Evolutionary conservation across 768 basidiomycete genomes (phyloP), one percentile per base, ranked within the genome.

Genomic region (Lentinula raphanica): DNA sequence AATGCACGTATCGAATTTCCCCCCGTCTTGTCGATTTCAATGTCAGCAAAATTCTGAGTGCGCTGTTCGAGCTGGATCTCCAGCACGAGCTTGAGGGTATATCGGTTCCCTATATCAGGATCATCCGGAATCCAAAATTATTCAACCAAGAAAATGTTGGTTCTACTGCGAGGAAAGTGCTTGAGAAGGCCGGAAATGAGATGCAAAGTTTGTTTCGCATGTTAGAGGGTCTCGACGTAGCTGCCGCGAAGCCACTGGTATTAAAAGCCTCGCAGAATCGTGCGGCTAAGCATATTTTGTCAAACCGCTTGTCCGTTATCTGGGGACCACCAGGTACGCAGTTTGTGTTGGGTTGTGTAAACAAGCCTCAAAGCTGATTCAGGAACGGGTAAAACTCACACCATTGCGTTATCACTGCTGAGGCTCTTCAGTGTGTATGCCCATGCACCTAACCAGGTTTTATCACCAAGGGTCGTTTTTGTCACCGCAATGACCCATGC

Each of bases 311-410:
- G 4, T 74, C 76, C 12, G 77, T 81, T 1, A 71, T 81, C 17
- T 81, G 79, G 78, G 80, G 79, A 9, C 80, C 80, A 31, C 80
- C 80, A 65, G 75, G 78, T 76, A 61, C 40, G 70, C 42, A 23
- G 2, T 17, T 19, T n/a, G n/a, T n/a, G n/a, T n/a, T n/a, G n/a
- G n/a, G n/a, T n/a, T n/a, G n/a, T n/a, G n/a, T n/a, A n/a, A n/a
- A n/a, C n/a, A n/a, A n/a, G n/a, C n/a, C n/a, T n/a, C 45, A 48
- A 60, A 5, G 54, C 23, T 8, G 32, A 12, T 51, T 28, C 61
- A 79, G 80, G 80, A 4, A 80, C 79, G 6, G 80, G 80, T 5
- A 82, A 82, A 66, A 82, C 79, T 6, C 76, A 82, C 59, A 82
- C 79, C 0, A 72, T 81, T 29, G 74, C 80, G 2, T 63, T 80